Percentiles rank a stretch among this genome's conserved stretches.
phyloP scores from a whole-genome alignment of 2,329 filamentous ascomycete genomes.

The Tolypocladium paradoxum region DNA sequence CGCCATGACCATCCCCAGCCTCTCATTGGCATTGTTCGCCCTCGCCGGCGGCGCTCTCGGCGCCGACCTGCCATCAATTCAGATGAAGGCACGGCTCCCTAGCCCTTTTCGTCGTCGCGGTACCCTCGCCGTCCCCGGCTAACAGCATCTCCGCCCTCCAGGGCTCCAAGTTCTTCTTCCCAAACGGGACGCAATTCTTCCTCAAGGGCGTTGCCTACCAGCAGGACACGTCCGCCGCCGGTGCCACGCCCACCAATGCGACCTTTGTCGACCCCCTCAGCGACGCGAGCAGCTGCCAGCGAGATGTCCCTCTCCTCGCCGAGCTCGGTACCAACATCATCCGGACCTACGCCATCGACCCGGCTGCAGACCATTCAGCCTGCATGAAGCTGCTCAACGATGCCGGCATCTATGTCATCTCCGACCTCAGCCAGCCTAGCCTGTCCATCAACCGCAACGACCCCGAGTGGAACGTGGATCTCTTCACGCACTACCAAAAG shows the following conservation, averaged over 20 bases:
- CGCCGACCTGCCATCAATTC: conserved; percentile 44
- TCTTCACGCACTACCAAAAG: conserved; percentile 70
- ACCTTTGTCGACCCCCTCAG: conserved; percentile 75
- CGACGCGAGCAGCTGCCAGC: conserved; percentile 59
- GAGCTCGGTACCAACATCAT: conserved; percentile 83
- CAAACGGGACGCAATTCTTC: conserved; percentile 58
- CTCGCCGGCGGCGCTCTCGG: conserved; percentile 30
- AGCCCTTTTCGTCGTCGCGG: background rate
- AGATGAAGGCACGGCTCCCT: conserved; percentile 52
- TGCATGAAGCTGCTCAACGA: conserved; percentile 79
- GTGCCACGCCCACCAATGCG: conserved; percentile 31
- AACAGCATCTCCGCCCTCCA: conserved; percentile 18
- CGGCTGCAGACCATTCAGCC: conserved; percentile 60
- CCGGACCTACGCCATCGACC: conserved; percentile 89
- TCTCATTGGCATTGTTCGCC: conserved; percentile 24
- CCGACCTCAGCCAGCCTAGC: conserved; percentile 74
- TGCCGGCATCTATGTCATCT: conserved; percentile 89
- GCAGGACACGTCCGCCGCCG: conserved; percentile 56
- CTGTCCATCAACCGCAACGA: conserved; percentile 76
- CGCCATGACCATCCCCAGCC: conserved; percentile 22
- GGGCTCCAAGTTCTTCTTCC: conserved; percentile 84
- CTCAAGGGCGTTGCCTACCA: conserved; percentile 95
- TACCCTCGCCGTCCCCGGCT: background rate
- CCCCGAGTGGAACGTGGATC: conserved; percentile 68
- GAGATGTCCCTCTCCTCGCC: conserved; percentile 73